Percentiles rank a stretch among this genome's conserved stretches.
Evolutionary conservation across 768 basidiomycete species (phyloP).

Genomic region (Amanita polypyramis): DNA sequence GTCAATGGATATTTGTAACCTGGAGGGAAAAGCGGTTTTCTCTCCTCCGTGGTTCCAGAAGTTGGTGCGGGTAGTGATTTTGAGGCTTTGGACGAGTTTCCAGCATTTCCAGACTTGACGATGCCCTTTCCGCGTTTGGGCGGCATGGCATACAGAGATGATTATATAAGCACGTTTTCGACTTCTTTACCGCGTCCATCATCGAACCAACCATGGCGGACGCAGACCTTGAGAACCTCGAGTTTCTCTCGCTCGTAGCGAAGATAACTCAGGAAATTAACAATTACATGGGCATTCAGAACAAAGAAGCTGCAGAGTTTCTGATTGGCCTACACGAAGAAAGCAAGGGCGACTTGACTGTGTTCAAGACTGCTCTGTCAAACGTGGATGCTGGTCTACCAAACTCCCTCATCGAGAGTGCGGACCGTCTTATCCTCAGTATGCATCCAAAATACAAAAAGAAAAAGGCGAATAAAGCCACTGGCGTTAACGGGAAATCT

Average conservation of each 20-base stretch:
- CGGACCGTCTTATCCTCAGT: constrained; percentile 89
- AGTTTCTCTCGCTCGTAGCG: constrained; percentile 82
- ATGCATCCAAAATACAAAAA: constrained; percentile 97
- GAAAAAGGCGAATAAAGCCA: constrained; percentile 30
- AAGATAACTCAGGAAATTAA: constrained; percentile 90
- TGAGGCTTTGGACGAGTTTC: constrained; percentile 62
- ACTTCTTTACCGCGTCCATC: constrained; percentile 3
- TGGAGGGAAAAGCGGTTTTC: constrained; percentile 64
- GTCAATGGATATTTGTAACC: constrained; percentile 81
- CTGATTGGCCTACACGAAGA: constrained; percentile 84
- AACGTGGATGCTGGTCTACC: constrained; percentile 78
- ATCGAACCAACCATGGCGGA: constrained; percentile 39
- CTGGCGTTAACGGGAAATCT: constrained; percentile 25
- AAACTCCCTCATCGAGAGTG: constrained; percentile 82
- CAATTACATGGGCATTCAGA: constrained; percentile 76
- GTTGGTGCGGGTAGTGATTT: constrained; percentile 15
- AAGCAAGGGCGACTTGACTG: constrained; percentile 58
- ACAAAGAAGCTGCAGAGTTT: constrained; percentile 94
- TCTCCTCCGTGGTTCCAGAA: constrained; percentile 20
- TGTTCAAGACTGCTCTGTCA: constrained; percentile 75
- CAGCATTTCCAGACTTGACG: constrained; percentile 84
- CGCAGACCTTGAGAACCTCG: constrained; percentile 82
- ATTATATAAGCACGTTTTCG: constrained; percentile 10
- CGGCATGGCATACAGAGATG: constrained; percentile 32
- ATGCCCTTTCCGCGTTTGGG: constrained; percentile 52